phyloP scores from a whole-genome alignment of 2,329 filamentous ascomycete genomes.

The Talaromyces sp. region DNA sequence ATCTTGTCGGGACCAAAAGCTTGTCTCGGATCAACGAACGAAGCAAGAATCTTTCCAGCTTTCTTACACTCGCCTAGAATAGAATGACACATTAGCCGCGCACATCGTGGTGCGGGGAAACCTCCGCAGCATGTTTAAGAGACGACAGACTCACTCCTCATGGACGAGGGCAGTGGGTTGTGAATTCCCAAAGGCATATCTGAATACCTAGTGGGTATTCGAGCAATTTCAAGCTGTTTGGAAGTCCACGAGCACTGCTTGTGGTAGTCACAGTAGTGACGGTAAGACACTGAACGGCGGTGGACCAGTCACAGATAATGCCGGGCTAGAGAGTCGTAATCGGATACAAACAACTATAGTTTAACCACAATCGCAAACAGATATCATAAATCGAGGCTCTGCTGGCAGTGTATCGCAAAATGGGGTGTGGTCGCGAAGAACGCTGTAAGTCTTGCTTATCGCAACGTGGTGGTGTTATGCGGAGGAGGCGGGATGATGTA shows the following conservation, averaged over 20 bases:
- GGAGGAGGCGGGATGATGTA: slow-evolving; percentile 8
- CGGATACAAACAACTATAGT: neutral
- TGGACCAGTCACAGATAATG: neutral
- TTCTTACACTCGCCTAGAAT: slow-evolving; percentile 89
- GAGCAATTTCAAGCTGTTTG: neutral
- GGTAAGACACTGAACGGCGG: neutral
- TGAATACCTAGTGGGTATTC: neutral
- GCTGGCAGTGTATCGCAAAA: neutral
- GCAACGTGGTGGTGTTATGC: slow-evolving; percentile 3
- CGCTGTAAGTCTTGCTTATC: neutral
- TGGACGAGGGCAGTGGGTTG: slow-evolving; percentile 48
- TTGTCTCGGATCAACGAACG: slow-evolving; percentile 91
- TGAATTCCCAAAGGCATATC: slow-evolving; percentile 45
- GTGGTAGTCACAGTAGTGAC: neutral
- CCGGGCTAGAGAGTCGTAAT: neutral
- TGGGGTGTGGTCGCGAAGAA: neutral
- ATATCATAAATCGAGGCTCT: neutral
- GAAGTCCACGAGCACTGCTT: neutral
- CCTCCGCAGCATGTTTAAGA: slow-evolving; percentile 17
- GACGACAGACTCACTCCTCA: slow-evolving; percentile 42
- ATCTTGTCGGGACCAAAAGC: slow-evolving; percentile 95
- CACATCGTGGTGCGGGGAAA: slow-evolving; percentile 34
- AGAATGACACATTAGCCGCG: slow-evolving; percentile 28
- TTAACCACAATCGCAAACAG: neutral
- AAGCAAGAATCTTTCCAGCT: slow-evolving; percentile 89